A percentile compares a stretch with the other conserved stretches of the same genome.
Conservation (phyloP, 306 rosid species). For the Cercis canadensis region DNA sequence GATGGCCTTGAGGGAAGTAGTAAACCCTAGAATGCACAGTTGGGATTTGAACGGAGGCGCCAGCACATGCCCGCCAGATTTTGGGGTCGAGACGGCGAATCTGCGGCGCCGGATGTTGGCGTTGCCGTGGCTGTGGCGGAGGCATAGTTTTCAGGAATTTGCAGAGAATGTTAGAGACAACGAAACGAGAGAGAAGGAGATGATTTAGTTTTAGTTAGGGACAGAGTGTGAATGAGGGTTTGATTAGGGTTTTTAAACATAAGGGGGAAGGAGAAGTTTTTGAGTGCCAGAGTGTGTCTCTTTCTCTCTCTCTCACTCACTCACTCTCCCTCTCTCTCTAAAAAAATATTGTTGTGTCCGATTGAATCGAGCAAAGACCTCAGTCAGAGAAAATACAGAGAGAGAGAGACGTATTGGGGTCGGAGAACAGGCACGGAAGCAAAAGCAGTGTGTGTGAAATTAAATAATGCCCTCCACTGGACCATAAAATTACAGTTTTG, state of each 20-base stretch:
- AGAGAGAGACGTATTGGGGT: constrained; percentile 41
- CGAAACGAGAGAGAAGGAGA: not conserved
- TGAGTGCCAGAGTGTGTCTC: too few species aligned
- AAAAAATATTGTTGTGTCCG: constrained; percentile 25
- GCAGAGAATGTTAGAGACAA: not conserved
- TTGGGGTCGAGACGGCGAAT: constrained; percentile 40
- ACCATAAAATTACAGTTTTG: constrained; percentile 28
- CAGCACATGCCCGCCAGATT: constrained; percentile 76
- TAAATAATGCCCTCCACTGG: not conserved
- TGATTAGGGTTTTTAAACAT: constrained; percentile 42
- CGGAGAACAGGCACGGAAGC: constrained; percentile 46
- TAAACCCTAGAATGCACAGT: constrained; percentile 70
- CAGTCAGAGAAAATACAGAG: not conserved
- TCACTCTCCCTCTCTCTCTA: constrained; percentile 17
- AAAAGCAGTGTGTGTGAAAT: not conserved
- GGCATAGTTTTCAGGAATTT: constrained; percentile 35
- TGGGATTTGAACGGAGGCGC: constrained; percentile 53
- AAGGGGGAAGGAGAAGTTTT: not conserved
- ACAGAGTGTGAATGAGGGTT: not conserved
- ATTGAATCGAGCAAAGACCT: constrained; percentile 4
- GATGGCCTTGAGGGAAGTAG: constrained; percentile 81
- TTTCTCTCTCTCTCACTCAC: not conserved
- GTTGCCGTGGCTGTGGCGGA: constrained; percentile 28
- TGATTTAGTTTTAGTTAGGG: not conserved
- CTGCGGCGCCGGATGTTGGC: constrained; percentile 18